These are phyloP conservation scores for Ceratobasidium theobromae DNA, from an alignment of 1,284 basidiomycete genomes.

Conservation along the genomic window DNA sequence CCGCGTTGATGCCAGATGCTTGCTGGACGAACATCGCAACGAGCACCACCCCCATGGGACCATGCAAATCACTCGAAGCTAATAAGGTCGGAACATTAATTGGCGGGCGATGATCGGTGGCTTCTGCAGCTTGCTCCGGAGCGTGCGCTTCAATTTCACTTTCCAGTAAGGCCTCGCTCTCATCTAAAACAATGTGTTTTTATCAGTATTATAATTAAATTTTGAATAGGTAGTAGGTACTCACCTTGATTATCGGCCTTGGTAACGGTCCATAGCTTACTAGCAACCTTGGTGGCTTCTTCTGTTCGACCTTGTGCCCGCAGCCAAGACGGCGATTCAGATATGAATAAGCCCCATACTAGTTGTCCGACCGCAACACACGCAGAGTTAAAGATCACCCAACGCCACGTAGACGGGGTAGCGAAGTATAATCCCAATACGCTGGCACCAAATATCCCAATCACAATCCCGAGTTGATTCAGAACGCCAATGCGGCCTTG, in stretches of 20 bases:
- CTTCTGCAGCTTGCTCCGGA: conserved; percentile 1
- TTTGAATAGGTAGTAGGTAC: conserved; percentile 27
- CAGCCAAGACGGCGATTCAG: conserved; percentile 72
- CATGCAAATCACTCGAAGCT: conserved; percentile 56
- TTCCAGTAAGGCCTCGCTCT: conserved; percentile 1
- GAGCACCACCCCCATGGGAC: conserved; percentile 68
- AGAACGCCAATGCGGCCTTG: conserved; percentile 79
- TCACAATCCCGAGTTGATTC: conserved; percentile 83
- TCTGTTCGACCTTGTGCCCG: conserved; percentile 52
- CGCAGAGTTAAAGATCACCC: conserved; percentile 69
- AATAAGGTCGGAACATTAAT: conserved; percentile 45
- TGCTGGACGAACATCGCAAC: conserved; percentile 79
- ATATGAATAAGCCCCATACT: conserved; percentile 52
- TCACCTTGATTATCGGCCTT: conserved; percentile 42
- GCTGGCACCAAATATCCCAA: conserved; percentile 82
- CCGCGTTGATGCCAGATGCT: conserved; percentile 73
- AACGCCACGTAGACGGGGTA: conserved; percentile 68
- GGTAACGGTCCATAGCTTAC: conserved; percentile 53
- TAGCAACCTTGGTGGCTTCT: conserved; percentile 51
- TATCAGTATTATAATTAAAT: neutral
- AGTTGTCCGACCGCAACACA: conserved; percentile 62
- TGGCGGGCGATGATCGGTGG: conserved; percentile 45
- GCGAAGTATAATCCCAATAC: conserved; percentile 63
- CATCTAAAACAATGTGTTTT: conserved; percentile 42
- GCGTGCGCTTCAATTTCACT: conserved; percentile 28